Base-by-base conservation (phyloP, 2,329 filamentous ascomycete genomes). In the Aspergillus luchuensis region DNA sequence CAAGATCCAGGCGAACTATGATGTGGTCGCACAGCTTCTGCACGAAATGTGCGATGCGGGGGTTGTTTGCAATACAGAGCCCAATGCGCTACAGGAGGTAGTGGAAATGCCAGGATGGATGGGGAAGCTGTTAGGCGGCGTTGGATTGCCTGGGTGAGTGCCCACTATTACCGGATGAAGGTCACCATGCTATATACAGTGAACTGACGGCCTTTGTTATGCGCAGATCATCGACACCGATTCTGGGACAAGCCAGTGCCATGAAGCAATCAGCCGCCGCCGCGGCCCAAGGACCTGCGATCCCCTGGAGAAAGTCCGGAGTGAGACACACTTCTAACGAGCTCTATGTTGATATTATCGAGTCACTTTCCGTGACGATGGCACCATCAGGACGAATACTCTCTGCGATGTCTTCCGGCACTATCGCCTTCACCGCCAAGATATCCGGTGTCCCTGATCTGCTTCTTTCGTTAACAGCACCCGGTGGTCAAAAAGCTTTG, bases 21-120 rank as follows among this genome's bases (percentile, higher is more conserved):
- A 98, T 85, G 89, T 98, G 28, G 90, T 96, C 36, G 93, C 93
- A 17, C 95, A 99, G 79, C 80, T 99, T 25, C 83, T 98, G 61
- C 91, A 89, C 63, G 95, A 99, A 79, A 96, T 99, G 90, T 97
- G 95, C 74, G 95, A 99, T 81, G 91, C 89, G 43, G 95, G 95
- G 15, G 85, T 88, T n/a, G 85, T 97, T 38, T 90, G 86, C 71
- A 96, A 92, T 59, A 97, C 94, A 1, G 95, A 99, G 76, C 90
- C 91, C 8, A 98, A 99, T 80, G 91, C 93, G 19, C 79, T 99
- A 71, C 86, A 92, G 69, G 95, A 99, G 73, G 83, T 94, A 13
- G 92, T 99, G 13, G 93, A 97, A 74, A 91, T 96, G 15, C 92
- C 96, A 63, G 92, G 91, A 33, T 90, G 92, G 80, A 86, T 98